phyloP scores from a whole-genome alignment of 2,329 filamentous ascomycete genomes.

The Bipolaris zeicola region DNA sequence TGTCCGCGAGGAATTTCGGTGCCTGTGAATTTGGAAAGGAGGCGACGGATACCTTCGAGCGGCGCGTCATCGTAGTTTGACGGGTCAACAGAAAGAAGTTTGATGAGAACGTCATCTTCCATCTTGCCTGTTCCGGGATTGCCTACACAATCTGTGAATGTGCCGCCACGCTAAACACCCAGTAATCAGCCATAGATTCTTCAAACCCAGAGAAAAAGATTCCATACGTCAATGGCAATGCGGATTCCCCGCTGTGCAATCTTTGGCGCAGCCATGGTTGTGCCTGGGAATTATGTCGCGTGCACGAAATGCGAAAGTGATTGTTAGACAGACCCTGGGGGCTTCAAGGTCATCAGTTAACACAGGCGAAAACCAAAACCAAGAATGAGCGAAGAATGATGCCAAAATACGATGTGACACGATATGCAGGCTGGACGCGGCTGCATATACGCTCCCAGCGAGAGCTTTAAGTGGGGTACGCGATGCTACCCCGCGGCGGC shows the following conservation, averaged over 20 bases:
- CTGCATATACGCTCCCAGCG: not conserved
- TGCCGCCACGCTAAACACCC: constrained; percentile 70
- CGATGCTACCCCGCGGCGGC: constrained; percentile 13
- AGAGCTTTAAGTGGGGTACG: constrained; percentile 12
- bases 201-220: not conserved
- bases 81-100: constrained; percentile 88
- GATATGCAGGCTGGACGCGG: constrained; percentile 1
- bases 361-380: not conserved
- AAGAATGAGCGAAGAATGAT: not conserved
- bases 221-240: constrained; percentile 67
- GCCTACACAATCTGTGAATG: constrained; percentile 91
- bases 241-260: constrained; percentile 64
- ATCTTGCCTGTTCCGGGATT: constrained; percentile 72
- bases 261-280: constrained; percentile 33
- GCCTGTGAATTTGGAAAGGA: constrained; percentile 77
- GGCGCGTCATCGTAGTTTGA: constrained; percentile 90
- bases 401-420: not conserved
- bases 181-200: constrained; percentile 7
- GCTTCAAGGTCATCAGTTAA: constrained; percentile 3
- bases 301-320: not conserved
- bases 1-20: constrained; percentile 79
- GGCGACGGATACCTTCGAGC: constrained; percentile 85
- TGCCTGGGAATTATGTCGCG: not conserved
- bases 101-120: constrained; percentile 79
- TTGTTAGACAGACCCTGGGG: not conserved